Percentiles rank a stretch among this genome's conserved stretches.
phyloP scores from a whole-genome alignment of 495 filamentous ascomycete species.

The Xylaria longipes region DNA sequence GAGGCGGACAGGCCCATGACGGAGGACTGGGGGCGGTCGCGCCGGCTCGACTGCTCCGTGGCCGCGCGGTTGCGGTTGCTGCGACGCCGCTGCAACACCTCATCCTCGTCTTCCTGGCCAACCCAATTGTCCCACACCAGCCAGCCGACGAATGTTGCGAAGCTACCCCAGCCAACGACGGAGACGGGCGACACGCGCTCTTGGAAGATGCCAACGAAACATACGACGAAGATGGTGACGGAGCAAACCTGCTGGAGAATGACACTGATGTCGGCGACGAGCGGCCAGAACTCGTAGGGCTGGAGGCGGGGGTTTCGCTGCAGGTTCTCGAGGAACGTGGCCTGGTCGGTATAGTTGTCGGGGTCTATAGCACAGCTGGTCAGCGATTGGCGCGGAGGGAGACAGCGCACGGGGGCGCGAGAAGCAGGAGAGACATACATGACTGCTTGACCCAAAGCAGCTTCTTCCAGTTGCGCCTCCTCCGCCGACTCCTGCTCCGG shows the following conservation, averaged over 20 bases:
- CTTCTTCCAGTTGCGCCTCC: slow-evolving; percentile 85
- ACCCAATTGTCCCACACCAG: slow-evolving; percentile 90
- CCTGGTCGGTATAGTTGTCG: slow-evolving; percentile 97
- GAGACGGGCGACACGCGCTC: slow-evolving; percentile 84
- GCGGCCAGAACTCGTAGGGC: slow-evolving; percentile 97
- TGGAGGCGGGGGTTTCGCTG: slow-evolving; percentile 94
- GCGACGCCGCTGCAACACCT: slow-evolving; percentile 39
- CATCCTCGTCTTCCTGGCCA: slow-evolving; percentile 58
- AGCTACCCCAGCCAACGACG: slow-evolving; percentile 82
- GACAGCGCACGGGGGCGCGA: neutral
- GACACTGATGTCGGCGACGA: slow-evolving; percentile 93
- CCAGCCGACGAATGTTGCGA: slow-evolving; percentile 88
- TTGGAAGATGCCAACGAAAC: slow-evolving; percentile 88
- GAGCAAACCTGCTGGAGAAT: slow-evolving; percentile 97
- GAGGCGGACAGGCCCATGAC: slow-evolving; percentile 35
- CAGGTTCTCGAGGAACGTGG: slow-evolving; percentile 92
- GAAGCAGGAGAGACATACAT: slow-evolving; percentile 60
- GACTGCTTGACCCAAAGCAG: slow-evolving; percentile 97
- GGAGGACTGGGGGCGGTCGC: slow-evolving; percentile 30
- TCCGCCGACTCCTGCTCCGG: slow-evolving; percentile 65
- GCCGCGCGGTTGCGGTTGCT: slow-evolving; percentile 39
- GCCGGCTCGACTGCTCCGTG: slow-evolving; percentile 35
- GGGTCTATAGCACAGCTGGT: slow-evolving; percentile 65
- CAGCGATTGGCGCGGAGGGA: neutral
- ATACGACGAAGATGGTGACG: slow-evolving; percentile 91